phyloP scores from a whole-genome alignment of 1,139 yeast species.

The Kazachstania sp. region DNA sequence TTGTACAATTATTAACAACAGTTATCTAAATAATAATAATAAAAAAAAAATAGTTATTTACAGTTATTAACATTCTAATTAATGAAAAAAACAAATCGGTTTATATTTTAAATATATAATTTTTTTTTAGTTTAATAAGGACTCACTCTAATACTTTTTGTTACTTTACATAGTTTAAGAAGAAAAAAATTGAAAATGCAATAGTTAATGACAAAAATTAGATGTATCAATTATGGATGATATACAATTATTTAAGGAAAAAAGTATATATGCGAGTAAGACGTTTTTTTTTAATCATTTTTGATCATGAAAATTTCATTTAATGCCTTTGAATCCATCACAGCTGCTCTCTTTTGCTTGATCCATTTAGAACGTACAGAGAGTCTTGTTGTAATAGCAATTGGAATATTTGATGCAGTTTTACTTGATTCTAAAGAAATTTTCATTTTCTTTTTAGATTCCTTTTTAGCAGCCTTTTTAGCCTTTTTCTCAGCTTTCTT shows the following conservation, averaged over 20 bases:
- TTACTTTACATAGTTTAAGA: background rate
- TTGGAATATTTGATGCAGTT: constrained; percentile 25
- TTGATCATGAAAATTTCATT: constrained; percentile 89
- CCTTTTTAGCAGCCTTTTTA: constrained; percentile 27
- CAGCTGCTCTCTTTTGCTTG: constrained; percentile 81
- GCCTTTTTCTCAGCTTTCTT: constrained; percentile 21
- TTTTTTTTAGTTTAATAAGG: background rate
- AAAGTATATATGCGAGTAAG: constrained; percentile 9
- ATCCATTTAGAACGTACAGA: constrained; percentile 83
- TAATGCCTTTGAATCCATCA: constrained; percentile 77
- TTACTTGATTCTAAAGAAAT: constrained; percentile 11
- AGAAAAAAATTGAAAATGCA: too few relatives aligned
- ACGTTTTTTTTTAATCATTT: constrained; percentile 24
- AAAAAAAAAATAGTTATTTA: background rate
- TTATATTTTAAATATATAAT: background rate
- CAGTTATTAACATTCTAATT: background rate
- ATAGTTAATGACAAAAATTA: background rate
- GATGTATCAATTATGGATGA: background rate
- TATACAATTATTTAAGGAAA: background rate
- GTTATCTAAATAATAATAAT: background rate
- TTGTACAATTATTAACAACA: background rate
- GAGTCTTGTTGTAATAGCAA: constrained; percentile 50
- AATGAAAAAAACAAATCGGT: background rate
- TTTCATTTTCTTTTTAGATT: background rate
- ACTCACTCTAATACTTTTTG: background rate